These are phyloP conservation scores for Apiospora hydei DNA, from an alignment of 2,329 filamentous ascomycete species.

Conservation along the genomic window DNA sequence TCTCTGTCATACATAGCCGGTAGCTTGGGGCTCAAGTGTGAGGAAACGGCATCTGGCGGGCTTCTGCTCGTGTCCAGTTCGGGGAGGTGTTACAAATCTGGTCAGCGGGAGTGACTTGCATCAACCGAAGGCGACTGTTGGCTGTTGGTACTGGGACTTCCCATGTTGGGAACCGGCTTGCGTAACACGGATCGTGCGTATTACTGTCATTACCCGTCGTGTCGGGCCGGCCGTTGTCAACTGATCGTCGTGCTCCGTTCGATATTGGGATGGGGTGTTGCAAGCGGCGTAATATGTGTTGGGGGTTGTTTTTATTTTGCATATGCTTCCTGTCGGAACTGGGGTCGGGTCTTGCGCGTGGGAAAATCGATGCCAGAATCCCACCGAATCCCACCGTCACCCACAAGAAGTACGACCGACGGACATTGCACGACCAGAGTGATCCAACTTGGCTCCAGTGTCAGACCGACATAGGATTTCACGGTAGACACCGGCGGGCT, in stretches of 20 bases:
- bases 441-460: background rate
- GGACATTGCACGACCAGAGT: background rate
- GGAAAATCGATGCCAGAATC: background rate
- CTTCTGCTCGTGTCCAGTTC: slow-evolving; percentile 17
- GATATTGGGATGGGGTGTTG: background rate
- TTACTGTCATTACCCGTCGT: slow-evolving; percentile 22
- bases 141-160: background rate
- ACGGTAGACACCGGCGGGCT: background rate
- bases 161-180: slow-evolving; percentile 20
- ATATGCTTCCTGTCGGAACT: background rate
- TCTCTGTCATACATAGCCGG: background rate
- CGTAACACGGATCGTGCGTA: slow-evolving; percentile 16
- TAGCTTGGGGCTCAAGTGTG: background rate
- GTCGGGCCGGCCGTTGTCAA: slow-evolving; percentile 23
- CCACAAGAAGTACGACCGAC: slow-evolving; percentile 12
- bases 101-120: slow-evolving; percentile 22
- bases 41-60: background rate
- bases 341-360: background rate
- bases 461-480: background rate
- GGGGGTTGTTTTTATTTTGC: background rate
- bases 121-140: slow-evolving; percentile 11
- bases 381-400: background rate
- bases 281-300: background rate
- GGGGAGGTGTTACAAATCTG: slow-evolving; percentile 23
- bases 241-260: slow-evolving; percentile 19